phyloP scores from a whole-genome alignment of 108 stramenopile species.

The Skeletonema costatum region DNA sequence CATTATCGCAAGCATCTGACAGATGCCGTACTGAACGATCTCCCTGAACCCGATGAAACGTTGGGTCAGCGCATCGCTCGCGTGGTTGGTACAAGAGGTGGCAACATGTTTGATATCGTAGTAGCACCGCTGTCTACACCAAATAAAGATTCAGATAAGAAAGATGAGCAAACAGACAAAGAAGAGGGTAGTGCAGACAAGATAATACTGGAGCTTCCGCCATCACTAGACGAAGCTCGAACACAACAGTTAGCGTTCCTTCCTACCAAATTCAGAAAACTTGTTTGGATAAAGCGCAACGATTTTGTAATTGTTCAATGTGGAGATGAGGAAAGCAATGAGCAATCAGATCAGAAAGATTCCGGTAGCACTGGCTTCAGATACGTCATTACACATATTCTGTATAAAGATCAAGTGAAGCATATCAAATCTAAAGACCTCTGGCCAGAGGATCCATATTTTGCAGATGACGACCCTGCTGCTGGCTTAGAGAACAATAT shows the following conservation, averaged over 20 bases:
- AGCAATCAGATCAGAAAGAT: slow-evolving; percentile 7
- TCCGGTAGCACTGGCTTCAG: slow-evolving; percentile 59
- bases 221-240: slow-evolving; percentile 1
- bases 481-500: slow-evolving; percentile 4
- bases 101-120: slow-evolving; percentile 83
- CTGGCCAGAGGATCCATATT: slow-evolving; percentile 85
- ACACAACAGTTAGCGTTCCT: slow-evolving; percentile 83
- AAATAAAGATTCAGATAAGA: neutral
- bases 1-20: slow-evolving; percentile 90
- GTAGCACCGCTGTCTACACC: slow-evolving; percentile 37
- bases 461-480: slow-evolving; percentile 20
- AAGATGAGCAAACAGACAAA: neutral
- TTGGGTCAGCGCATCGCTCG: slow-evolving; percentile 72
- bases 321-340: slow-evolving; percentile 42
- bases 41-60: slow-evolving; percentile 65
- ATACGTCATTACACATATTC: slow-evolving; percentile 79
- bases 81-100: slow-evolving; percentile 82
- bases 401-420: slow-evolving; percentile 96
- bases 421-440: slow-evolving; percentile 82
- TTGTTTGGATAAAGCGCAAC: slow-evolving; percentile 96
- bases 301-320: slow-evolving; percentile 90
- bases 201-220: slow-evolving; percentile 1
- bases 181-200: slow-evolving; percentile 11
- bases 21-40: slow-evolving; percentile 75
- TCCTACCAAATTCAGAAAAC: slow-evolving; percentile 94